Evolutionary conservation across 2,329 filamentous ascomycete species (phyloP), one percentile per base, ranked within the genome.

Genomic region (Apiospora sp.): DNA sequence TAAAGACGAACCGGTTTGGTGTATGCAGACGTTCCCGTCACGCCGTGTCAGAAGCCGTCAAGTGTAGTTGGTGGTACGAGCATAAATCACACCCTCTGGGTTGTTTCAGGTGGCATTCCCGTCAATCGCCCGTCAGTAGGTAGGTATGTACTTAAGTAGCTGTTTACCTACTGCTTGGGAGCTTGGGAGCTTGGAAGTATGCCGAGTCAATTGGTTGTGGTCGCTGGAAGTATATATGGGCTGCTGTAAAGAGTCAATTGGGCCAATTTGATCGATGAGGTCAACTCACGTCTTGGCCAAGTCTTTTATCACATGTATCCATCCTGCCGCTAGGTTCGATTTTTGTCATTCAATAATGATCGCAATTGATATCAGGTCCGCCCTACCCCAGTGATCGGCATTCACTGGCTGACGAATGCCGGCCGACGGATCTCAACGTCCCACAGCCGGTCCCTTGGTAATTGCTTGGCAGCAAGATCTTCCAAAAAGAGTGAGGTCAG

Each of bases 301-400:
- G 54, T 37, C 16, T 37, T 27, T 8, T 2, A 58, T 61, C 54
- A 61, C 54, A 37, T 61, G 27, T 30, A 4, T 30, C 27, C 27
- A 30, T 30, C 27, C 27, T 30, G 16, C 16, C 8, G 3, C 27
- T 8, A 30, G 51, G 7, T 14, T 58, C 51, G 13, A 14, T 34
- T 10, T 10, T 27, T 30, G 27, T 16, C 27, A 58, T 58, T 58
- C 22, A 61, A 37, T 34, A 61, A 37, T 61, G 54, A 61, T 61
- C 54, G 30, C 30, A 61, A 61, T 61, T 34, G 54, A 61, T 19
- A 16, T 16, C 54, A 34, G 54, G 54, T 61, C 54, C 54, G 58
- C 58, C 58, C 34, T 41, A 41, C 58, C 58, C 58, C 58, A 64
- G 58, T 64, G 58, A 64, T 64, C 58, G 58, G 30, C 58, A 64